Base-by-base conservation (phyloP, 306 rosid genomes). In the Glycine latifolia region DNA sequence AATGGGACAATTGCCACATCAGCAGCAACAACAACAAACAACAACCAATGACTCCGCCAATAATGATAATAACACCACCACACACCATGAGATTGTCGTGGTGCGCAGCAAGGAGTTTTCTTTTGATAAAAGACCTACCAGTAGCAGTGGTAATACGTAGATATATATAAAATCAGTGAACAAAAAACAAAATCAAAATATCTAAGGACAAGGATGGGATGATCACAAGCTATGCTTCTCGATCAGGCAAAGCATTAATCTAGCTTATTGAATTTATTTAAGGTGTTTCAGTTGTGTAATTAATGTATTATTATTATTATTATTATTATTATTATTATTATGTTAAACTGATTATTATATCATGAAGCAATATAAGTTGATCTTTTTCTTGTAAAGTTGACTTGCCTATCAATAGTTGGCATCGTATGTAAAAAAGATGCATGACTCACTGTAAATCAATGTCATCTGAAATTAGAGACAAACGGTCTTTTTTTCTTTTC, bases 21-120 rank as follows among this genome's bases (percentile, higher is more conserved):
- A 9, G 0, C 62, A 68, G 0, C 54, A 2, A 43, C 47, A 41
- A 35, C 43, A 39, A 39, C 44, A 39, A 26, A 39, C 44, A 39
- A 4, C 44, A 43, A 43, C 47, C 47, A 43, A 31, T 35, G 17
- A 63, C 4, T 17, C 69, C 47, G 0, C 17, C 8, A 10, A 1
- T 26, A 10, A 1, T 26, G 31, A 26, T 12, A 12, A 62, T 7
- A 12, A 62, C 8, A 5, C 68, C 15, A 53, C 16, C 12, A 39
- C 44, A 4, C 84, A 80, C 4, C 81, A 83, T 3, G 80, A 82
- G 50, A 79, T 86, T 58, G 67, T 53, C 54, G 55, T 77, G 0
- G 85, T 68, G 5, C 85, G 5, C 6, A 9, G 9, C 74, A 86
- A 86, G 14, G 97, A 92, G 3, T 91, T 91, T 60, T 92, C 95